Base-by-base conservation (phyloP, 176 grass and related monocot genomes). In the Hsuehochloa calcarea region DNA sequence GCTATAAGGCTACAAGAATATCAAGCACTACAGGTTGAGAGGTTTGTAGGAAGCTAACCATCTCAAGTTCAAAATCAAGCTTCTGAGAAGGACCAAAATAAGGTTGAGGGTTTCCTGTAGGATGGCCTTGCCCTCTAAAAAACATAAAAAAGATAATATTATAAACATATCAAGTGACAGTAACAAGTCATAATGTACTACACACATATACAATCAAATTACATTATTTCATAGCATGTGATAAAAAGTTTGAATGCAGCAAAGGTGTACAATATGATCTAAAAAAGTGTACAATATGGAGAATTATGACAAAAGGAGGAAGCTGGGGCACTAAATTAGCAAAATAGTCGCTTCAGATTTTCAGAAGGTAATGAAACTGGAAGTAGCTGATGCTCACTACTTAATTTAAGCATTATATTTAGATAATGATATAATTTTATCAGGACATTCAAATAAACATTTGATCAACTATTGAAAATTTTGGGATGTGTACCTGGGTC, bases 61-160 rank as follows among this genome's bases (percentile, higher is more conserved):
- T 99, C 93, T 99, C 96, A 91, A 96, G 96, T 75, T 99, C 96
- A 81, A 99, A 99, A 92, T 99, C 96, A 83, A 99, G 86, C 86
- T 99, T 96, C 83, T 79, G 79, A 41, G 93, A 96, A 58, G 97
- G 92, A 35, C 97, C 97, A 49, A 94, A 99, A 92, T 87, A 92
- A 62, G 97, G 97, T 74, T 73, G 45, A 8, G 88, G 73, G 27
- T 83, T 87, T 86, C 84, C 93, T 66, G 52, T 85, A 12, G 97
- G 92, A 85, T 90, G 90, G 66, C 83, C 90, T 86, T 99, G 97
- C 65, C 97, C 93, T 92, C 97, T 99, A 59, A 90, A 85, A 73
- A n/a, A n/a, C n/a, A n/a, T n/a, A n/a, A 26, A 44, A 83, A 68
- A 80, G 1, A 74, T 23, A 52, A 79, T 58, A 65, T 29, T 73